Base-by-base conservation (phyloP, 148 eudicot genomes). In the Nepenthes gracilis region DNA sequence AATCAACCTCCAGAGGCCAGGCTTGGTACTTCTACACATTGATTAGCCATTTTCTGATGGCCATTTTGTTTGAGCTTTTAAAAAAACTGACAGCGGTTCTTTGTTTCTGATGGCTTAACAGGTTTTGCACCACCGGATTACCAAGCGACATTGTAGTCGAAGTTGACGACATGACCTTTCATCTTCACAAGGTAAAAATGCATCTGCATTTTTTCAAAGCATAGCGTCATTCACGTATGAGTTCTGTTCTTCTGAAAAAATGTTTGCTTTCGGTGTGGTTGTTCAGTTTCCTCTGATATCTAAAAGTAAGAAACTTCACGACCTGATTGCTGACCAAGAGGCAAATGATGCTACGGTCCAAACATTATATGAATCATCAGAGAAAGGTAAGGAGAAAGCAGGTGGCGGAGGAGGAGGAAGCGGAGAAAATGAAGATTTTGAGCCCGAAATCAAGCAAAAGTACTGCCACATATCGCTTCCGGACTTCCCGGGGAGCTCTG, bases 281-380 rank as follows among this genome's bases (percentile, higher is more conserved):
- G 33, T 67, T 48, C 81, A 91, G 96, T 93, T 93, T 65, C 98
- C 98, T 55, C 67, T 93, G n/a, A 93, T 88, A 94, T 84, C 96
- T 0, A 93, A 84, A 63, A 93, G 98, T 67, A 74, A 74, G 68
- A 86, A 69, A 75, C 86, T 89, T 50, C 82, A 81, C 60, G 85
- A 82, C 69, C 75, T 89, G 47, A 84, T 89, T 34, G 67, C 87
- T 10, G 81, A 80, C 51, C 85, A 77, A 67, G 88, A 93, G 74
- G 36, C 76, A 6, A 74, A 59, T 34, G 7, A 60, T 32, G 38
- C 47, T 52, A 52, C 14, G 6, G 32, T 32, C 32, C 32, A 14
- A 14, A 52, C 38, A 5, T 9, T 12, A 7, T 15, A 14, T 34
- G 59, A 35, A 5, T 12, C 63, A 37, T 33, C 70, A 43, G 59